Percentiles rank a stretch among this genome's conserved stretches.
phyloP scores from a whole-genome alignment of 1,139 yeast species.

The Candida glucosophila region DNA sequence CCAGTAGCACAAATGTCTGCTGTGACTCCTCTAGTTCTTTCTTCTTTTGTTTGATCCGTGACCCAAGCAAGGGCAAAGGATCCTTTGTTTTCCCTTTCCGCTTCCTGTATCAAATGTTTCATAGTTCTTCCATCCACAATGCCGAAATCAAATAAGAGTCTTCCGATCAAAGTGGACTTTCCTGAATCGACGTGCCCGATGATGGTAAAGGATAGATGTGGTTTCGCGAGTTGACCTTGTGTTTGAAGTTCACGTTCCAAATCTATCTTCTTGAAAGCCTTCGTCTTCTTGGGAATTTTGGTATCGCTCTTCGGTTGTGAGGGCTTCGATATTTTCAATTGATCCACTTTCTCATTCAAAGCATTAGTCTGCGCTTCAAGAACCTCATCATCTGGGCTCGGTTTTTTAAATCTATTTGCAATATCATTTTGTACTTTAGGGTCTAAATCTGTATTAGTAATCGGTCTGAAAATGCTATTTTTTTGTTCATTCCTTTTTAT shows the following conservation, averaged over 20 bases:
- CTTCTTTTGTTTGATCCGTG: constrained; percentile 92
- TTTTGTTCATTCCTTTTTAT: constrained; percentile 16
- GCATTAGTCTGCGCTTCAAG: constrained; percentile 52
- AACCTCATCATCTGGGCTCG: constrained; percentile 80
- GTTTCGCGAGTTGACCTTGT: constrained; percentile 36
- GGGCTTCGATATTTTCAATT: constrained; percentile 14
- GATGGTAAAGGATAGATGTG: constrained; percentile 71
- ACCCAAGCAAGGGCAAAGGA: constrained; percentile 98
- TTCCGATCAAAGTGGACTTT: constrained; percentile 89
- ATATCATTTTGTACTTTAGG: constrained; percentile 35
- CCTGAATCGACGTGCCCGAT: constrained; percentile 99
- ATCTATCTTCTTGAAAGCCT: constrained; percentile 34
- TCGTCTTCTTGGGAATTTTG: constrained; percentile 18
- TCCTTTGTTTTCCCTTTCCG: constrained; percentile 77
- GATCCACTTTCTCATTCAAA: constrained; percentile 31
- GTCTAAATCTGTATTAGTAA: constrained; percentile 43
- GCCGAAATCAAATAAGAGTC: constrained; percentile 73
- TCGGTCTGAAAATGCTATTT: constrained; percentile 18
- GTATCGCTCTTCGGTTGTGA: constrained; percentile 3
- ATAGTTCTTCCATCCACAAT: constrained; percentile 73
- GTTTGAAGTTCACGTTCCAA: constrained; percentile 28
- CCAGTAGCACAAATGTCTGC: constrained; percentile 84
- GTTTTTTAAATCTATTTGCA: constrained; percentile 49
- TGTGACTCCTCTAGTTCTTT: constrained; percentile 85
- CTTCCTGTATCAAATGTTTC: constrained; percentile 70